Evolutionary conservation across 257 asterid species (phyloP), one percentile per base, ranked within the genome.

Genomic region (Anisodus acutangulus): DNA sequence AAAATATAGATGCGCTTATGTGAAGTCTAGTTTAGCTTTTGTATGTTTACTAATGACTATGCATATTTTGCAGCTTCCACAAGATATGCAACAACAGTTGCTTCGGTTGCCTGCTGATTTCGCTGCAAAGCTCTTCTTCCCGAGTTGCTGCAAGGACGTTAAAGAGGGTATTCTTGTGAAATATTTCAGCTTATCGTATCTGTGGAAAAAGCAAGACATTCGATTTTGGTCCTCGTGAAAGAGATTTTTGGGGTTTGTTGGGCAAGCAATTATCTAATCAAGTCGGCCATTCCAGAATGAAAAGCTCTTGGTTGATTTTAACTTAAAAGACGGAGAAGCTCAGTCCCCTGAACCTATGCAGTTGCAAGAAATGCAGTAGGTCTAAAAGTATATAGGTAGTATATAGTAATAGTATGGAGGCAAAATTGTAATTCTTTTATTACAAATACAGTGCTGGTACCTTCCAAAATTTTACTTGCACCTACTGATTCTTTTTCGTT

Each of bases 71-170:
- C 94, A 95, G 99, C 97, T 95, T 83, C 97, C 98, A 78, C 97
- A 70, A 87, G 95, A 92, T 66, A 89, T 91, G 83, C 97, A 89
- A 78, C 97, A 86, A 58, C 87, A 88, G 85, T 80, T 95, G 74
- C 71, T 94, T 82, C 89, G 89, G 22, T 79, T 94, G 88, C 97
- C 99, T 39, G 92, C 93, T 45, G 93, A 94, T 82, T 83, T 94
- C 31, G 93, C 91, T 13, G 93, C 94, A 78, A 95, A 91, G 83
- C 60, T 95, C 68, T 86, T 86, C 83, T 45, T 91, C 99, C 54
- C 94, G 99, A 67, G 90, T 85, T 6, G 90, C 90, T 82, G 99
- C 99, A 80, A 90, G 99, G 89, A 92, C 96, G 37, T 31, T 94
- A 67, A 90, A 91, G 84, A 93, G 97, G 86, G 83, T 87, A 53